A percentile compares a stretch with the other conserved stretches of the same genome.
These are phyloP conservation scores for Scutellospora calospora DNA, from an alignment of 371 early-diverging fungal species.

Conservation along the genomic window DNA sequence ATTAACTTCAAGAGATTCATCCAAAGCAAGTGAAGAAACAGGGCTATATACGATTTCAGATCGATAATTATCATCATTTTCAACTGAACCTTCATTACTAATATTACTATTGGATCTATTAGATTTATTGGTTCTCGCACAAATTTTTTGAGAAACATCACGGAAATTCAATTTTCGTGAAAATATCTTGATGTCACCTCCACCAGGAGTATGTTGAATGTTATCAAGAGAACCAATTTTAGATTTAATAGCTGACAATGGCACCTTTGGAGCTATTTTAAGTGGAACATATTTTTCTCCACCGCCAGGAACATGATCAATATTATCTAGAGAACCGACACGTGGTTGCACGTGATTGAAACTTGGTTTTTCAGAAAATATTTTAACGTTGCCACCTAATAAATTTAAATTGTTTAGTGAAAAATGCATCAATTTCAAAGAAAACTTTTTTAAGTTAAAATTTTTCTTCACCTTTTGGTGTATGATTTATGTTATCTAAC, in stretches of 20 bases:
- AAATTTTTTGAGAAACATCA: conserved; percentile 7
- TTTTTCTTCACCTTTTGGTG: conserved; percentile 22
- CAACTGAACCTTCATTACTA: no score
- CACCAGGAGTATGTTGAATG: conserved; percentile 22
- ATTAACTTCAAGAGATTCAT: conserved; percentile 10
- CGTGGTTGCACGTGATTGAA: conserved; percentile 26
- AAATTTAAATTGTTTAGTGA: no score
- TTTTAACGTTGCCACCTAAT: conserved; percentile 12
- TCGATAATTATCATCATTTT: background rate
- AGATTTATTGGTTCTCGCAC: background rate
- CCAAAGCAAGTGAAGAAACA: conserved; percentile 34
- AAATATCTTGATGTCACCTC: conserved; percentile 24
- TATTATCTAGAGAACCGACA: conserved; percentile 39
- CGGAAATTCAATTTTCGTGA: conserved; percentile 19
- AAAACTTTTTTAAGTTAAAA: no score
- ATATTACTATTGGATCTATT: no score
- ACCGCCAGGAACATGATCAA: conserved; percentile 25
- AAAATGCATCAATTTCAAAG: no score
- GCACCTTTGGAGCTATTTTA: background rate
- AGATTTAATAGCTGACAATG: background rate
- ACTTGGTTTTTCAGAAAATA: background rate
- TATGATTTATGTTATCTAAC: conserved; percentile 35
- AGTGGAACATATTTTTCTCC: conserved; percentile 8
- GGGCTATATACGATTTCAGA: conserved; percentile 8
- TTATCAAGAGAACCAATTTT: conserved; percentile 37